Evolutionary conservation across 345 rosid genomes (phyloP).

Genomic region (Schrenkiella parvula): DNA sequence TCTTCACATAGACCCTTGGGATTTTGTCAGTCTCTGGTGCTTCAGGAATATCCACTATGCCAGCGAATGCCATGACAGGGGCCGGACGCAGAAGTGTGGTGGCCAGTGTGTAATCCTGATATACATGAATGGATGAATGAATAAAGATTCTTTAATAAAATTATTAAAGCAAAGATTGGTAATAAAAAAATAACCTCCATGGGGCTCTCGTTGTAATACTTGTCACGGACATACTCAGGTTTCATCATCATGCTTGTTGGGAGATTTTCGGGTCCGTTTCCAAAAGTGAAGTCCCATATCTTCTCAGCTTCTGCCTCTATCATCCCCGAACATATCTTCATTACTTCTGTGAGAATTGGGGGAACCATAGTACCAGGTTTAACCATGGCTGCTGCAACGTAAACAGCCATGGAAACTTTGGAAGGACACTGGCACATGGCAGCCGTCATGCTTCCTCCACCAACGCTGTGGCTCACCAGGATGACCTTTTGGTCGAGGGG

Average conservation of each 20-base stretch:
- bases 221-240: conserved; percentile 28
- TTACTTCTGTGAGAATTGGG: conserved; percentile 5
- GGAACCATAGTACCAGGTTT: conserved; percentile 32
- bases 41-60: conserved; percentile 19
- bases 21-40: conserved; percentile 27
- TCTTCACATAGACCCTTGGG: conserved; percentile 38
- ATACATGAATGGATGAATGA: not conserved
- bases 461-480: conserved; percentile 48
- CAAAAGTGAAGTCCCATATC: conserved; percentile 28
- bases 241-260: conserved; percentile 39
- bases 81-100: conserved; percentile 36
- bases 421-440: conserved; percentile 36
- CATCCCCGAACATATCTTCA: conserved; percentile 23
- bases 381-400: conserved; percentile 44
- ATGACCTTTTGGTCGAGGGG: conserved; percentile 39
- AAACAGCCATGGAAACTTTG: conserved; percentile 41
- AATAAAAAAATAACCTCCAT: conserved; percentile 26
- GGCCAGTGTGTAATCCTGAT: conserved; percentile 34
- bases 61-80: conserved; percentile 32
- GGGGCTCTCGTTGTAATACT: conserved; percentile 36
- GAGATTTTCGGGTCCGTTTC: conserved; percentile 32
- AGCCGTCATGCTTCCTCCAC: conserved; percentile 44
- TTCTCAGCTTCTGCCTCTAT: conserved; percentile 17
- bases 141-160: not conserved
- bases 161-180: not conserved